phyloP scores from a whole-genome alignment of 1,139 yeast species.

The Yamadazyma buinensis region DNA sequence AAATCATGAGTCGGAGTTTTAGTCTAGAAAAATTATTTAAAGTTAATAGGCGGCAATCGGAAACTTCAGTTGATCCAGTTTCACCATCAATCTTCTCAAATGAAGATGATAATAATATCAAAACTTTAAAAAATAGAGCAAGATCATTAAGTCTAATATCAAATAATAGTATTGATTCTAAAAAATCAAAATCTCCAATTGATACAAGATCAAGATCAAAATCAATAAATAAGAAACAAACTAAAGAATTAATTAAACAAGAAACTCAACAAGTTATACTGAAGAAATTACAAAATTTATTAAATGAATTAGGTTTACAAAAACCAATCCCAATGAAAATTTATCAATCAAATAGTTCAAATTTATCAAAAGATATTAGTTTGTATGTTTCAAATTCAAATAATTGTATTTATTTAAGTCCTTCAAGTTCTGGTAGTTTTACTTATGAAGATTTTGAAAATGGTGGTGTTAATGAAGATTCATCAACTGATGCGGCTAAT shows the following conservation, averaged over 20 bases:
- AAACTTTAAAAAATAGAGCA: slow-evolving; percentile 12
- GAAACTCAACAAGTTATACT: slow-evolving; percentile 37
- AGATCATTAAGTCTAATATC: slow-evolving; percentile 14
- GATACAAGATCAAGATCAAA: slow-evolving; percentile 17
- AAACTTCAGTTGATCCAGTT: slow-evolving; percentile 11
- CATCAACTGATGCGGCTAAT: background rate
- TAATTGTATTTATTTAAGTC: slow-evolving; percentile 41
- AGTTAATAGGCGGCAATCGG: slow-evolving; percentile 17
- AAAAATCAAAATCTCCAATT: slow-evolving; percentile 9
- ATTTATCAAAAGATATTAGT: slow-evolving; percentile 25
- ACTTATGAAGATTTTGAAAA: slow-evolving; percentile 46
- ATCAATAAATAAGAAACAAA: slow-evolving; percentile 25
- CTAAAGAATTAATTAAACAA: slow-evolving; percentile 38
- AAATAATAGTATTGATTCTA: slow-evolving; percentile 3
- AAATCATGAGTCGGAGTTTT: slow-evolving; percentile 11
- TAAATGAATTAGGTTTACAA: slow-evolving; percentile 41
- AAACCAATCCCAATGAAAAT: slow-evolving; percentile 36
- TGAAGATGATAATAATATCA: slow-evolving; percentile 5
- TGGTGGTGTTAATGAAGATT: slow-evolving; percentile 20
- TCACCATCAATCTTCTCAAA: slow-evolving; percentile 7
- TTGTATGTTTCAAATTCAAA: slow-evolving; percentile 39
- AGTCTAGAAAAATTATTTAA: slow-evolving; percentile 12
- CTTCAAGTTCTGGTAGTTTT: slow-evolving; percentile 40
- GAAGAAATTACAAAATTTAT: slow-evolving; percentile 30
- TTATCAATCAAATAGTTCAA: slow-evolving; percentile 13